These are phyloP conservation scores for Coemansia umbellata DNA, from an alignment of 192 early-diverging fungal species.

Conservation along the genomic window DNA sequence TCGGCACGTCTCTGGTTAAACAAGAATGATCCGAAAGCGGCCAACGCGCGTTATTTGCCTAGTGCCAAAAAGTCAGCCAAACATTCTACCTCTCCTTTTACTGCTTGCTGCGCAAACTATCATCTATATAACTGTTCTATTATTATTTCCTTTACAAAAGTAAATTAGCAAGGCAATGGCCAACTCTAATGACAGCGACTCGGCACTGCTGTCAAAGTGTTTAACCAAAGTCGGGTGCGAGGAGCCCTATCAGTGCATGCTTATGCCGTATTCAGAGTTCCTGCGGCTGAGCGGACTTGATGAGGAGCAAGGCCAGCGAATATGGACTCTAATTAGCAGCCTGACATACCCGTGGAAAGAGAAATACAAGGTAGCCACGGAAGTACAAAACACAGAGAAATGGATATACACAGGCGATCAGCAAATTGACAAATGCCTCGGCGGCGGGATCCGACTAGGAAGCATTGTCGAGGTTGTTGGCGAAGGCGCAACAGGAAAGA, in stretches of 20 bases:
- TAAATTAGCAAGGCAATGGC: too few relatives aligned
- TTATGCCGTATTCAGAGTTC: slow-evolving; percentile 20
- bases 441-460: slow-evolving; percentile 56
- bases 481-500: slow-evolving; percentile 80
- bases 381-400: slow-evolving; percentile 14
- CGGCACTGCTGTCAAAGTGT: slow-evolving; percentile 17
- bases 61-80: too few relatives aligned
- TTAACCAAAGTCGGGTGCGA: slow-evolving; percentile 23
- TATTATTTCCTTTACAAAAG: too few relatives aligned
- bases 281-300: slow-evolving; percentile 16
- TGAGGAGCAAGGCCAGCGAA: slow-evolving; percentile 4
- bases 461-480: slow-evolving; percentile 73
- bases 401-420: slow-evolving; percentile 55
- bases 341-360: slow-evolving; percentile 15
- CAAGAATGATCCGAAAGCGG: too few relatives aligned
- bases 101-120: not conserved
- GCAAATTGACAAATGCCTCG: slow-evolving; percentile 54
- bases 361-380: not conserved
- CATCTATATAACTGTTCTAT: too few relatives aligned
- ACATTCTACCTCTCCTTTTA: not conserved
- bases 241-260: slow-evolving; percentile 23
- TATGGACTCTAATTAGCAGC: slow-evolving; percentile 9
- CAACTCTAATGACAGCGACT: slow-evolving; percentile 1
- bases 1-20: too few relatives aligned
- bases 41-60: too few relatives aligned